phyloP scores from a whole-genome alignment of 495 filamentous ascomycete species.

The Penicillium maclennaniae region DNA sequence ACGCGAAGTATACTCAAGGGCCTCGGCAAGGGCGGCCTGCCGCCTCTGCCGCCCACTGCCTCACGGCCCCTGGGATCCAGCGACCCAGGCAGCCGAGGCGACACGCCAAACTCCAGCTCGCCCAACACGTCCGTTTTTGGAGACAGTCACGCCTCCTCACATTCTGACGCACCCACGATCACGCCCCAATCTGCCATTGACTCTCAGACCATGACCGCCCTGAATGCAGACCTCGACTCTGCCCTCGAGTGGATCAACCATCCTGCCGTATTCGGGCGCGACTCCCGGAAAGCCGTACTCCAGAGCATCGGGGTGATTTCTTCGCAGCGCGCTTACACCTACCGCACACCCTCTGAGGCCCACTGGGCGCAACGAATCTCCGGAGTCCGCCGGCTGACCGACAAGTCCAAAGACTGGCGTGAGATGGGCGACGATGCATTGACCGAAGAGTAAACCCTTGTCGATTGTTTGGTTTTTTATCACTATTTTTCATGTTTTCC shows the following conservation, averaged over 20 bases:
- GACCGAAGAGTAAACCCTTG: slow-evolving; percentile 63
- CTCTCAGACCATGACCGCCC: slow-evolving; percentile 68
- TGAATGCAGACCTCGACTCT: slow-evolving; percentile 86
- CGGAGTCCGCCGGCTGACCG: slow-evolving; percentile 73
- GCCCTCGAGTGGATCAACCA: slow-evolving; percentile 99
- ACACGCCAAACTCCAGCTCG: slow-evolving; percentile 38
- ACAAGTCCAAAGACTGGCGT: slow-evolving; percentile 78
- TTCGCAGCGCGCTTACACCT: slow-evolving; percentile 90
- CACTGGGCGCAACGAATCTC: slow-evolving; percentile 78
- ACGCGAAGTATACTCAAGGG: slow-evolving; percentile 95
- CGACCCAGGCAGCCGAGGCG: slow-evolving; percentile 36
- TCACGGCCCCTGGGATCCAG: slow-evolving; percentile 29
- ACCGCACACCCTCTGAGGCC: slow-evolving; percentile 78
- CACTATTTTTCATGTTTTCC: slow-evolving; percentile 6
- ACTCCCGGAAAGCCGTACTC: slow-evolving; percentile 91
- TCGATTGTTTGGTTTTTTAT: slow-evolving; percentile 6
- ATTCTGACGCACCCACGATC: slow-evolving; percentile 53
- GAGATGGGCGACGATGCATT: slow-evolving; percentile 79
- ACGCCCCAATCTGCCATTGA: slow-evolving; percentile 73
- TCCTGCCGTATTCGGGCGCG: slow-evolving; percentile 91
- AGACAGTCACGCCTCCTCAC: slow-evolving; percentile 37
- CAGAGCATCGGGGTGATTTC: slow-evolving; percentile 96
- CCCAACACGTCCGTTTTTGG: slow-evolving; percentile 44
- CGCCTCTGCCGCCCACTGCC: slow-evolving; percentile 69
- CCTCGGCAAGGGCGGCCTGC: slow-evolving; percentile 89